Conservation (phyloP, 768 basidiomycete species). For the Macrocybe gigantea region DNA sequence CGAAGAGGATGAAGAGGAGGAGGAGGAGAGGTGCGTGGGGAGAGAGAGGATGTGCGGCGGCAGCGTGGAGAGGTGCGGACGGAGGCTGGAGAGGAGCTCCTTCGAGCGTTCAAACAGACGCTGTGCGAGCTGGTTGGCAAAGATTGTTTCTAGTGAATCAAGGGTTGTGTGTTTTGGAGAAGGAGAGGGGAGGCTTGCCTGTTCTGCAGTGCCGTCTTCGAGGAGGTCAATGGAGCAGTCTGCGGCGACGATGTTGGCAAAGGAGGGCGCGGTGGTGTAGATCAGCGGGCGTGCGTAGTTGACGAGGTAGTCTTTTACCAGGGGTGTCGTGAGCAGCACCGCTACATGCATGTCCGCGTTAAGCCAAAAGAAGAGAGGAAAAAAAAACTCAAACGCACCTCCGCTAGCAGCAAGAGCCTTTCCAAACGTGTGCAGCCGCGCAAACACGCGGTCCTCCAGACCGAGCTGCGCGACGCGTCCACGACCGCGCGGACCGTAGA, state of each 20-base stretch:
- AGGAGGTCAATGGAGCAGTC: constrained; percentile 79
- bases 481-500: constrained; percentile 75
- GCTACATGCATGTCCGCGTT: constrained; percentile 33
- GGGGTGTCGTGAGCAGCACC: constrained; percentile 63
- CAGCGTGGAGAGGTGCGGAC: constrained; percentile 24
- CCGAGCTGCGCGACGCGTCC: constrained; percentile 71
- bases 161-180: background rate
- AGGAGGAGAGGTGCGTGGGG: constrained; percentile 28
- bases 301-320: constrained; percentile 78
- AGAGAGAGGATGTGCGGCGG: constrained; percentile 30
- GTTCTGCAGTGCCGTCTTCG: constrained; percentile 55
- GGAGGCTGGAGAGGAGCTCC: constrained; percentile 29
- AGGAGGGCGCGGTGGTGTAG: constrained; percentile 83
- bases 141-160: no score
- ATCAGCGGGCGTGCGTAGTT: constrained; percentile 92
- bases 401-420: constrained; percentile 85
- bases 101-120: constrained; percentile 40
- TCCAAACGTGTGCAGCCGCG: constrained; percentile 87
- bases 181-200: constrained; percentile 13
- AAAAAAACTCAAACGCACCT: constrained; percentile 46
- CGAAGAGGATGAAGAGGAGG: constrained; percentile 11
- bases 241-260: constrained; percentile 69
- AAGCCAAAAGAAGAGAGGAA: background rate
- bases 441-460: constrained; percentile 65
- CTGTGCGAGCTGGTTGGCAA: constrained; percentile 18